Evolutionary conservation across 257 asterid species (phyloP).

Genomic region (Dorcoceras hygrometricum): DNA sequence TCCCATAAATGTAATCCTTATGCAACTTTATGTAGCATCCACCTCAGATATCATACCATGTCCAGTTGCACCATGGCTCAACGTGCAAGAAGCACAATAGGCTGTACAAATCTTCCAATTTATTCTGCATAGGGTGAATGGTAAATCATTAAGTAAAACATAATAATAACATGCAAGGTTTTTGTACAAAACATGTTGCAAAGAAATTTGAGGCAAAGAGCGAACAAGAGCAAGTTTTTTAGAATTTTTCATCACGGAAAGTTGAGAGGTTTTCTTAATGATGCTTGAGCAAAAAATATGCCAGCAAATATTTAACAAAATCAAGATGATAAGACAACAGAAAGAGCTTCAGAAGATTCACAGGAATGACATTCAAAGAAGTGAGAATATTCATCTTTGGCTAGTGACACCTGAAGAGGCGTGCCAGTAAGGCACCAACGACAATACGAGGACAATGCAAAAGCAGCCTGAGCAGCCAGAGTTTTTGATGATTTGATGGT

Average conservation of each 20-base stretch:
- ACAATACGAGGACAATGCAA: slow-evolving; percentile 61
- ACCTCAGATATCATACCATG: slow-evolving; percentile 49
- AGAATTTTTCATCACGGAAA: neutral
- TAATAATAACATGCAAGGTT: neutral
- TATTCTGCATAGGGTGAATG: slow-evolving; percentile 54
- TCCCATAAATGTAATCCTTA: neutral
- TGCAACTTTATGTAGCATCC: neutral
- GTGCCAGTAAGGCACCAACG: slow-evolving; percentile 95
- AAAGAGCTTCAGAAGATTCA: neutral
- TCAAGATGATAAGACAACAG: neutral
- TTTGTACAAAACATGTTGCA: neutral
- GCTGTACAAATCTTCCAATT: slow-evolving; percentile 77
- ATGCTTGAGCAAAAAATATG: neutral
- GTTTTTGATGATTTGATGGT: slow-evolving; percentile 70
- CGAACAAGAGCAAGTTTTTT: neutral
- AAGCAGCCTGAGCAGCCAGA: slow-evolving; percentile 73
- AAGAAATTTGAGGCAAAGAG: no score
- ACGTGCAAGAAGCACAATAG: slow-evolving; percentile 86
- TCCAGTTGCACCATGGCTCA: slow-evolving; percentile 98
- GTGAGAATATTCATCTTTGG: no score
- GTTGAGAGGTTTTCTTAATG: neutral
- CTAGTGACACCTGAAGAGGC: slow-evolving; percentile 70
- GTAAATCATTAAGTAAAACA: neutral
- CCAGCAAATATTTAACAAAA: neutral
- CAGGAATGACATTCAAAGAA: no score